Base-by-base conservation (phyloP, 2,329 filamentous ascomycete genomes). In the Sordariomycetes sp. region DNA sequence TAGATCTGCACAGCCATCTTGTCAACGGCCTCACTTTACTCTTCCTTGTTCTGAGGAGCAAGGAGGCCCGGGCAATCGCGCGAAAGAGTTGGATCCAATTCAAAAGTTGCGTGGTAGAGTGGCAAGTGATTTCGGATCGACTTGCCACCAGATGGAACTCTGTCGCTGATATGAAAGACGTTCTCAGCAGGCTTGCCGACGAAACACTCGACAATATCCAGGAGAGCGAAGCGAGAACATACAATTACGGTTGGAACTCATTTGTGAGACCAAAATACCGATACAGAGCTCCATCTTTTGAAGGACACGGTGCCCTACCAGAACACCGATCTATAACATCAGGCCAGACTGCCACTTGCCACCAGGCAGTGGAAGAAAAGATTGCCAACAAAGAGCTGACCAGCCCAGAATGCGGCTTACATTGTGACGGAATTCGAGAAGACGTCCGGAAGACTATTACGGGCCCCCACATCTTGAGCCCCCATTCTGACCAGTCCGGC, bases 11-110 rank as follows among this genome's bases (percentile, higher is more conserved):
- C 34, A 42, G 44, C 34, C 45, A 47, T 21, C 35, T 46, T 7
- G 44, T 47, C 41, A 42, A 44, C 33, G 45, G 45, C 12, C 45
- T 47, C 24, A 47, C 44, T 3, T 28, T 47, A 20, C 32, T 47
- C 1, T 47, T 47, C 20, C 23, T 47, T 16, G 42, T 46, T 0
- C 33, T 39, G 32, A 40, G 34, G 20, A 42, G 33, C 19, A 32
- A 37, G 3, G 37, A 39, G 6, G 26, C 36, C 7, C 29, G 38
- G 14, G 25, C 31, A 4, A 29, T 15, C 5, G 40, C 40, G 4
- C 41, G 39, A 32, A 41, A 33, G 5, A 39, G 41, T 4, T 47
- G 45, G 45, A 41, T 42, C 2, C 33, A 37, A 2, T 47, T 47
- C 33, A 47, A 46, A 23, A 46, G 45, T 28, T 46, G 45, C 14